A percentile compares a stretch with the other conserved stretches of the same genome.
phyloP scores from a whole-genome alignment of 2,329 filamentous ascomycete species.

The Penicillium sp. region DNA sequence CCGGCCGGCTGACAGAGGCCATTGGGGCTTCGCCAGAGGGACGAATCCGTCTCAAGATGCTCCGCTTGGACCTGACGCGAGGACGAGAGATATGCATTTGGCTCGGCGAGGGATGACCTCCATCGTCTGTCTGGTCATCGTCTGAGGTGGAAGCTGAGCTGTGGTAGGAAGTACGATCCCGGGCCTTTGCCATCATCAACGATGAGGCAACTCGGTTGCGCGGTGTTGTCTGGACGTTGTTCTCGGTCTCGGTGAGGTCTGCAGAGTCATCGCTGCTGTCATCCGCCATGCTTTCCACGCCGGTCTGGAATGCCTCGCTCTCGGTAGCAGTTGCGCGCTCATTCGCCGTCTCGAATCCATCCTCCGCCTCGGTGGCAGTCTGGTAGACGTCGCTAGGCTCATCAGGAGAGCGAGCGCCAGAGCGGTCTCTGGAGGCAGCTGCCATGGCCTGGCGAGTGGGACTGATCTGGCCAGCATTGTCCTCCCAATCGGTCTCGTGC shows the following conservation, averaged over 20 bases:
- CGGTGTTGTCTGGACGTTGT: constrained; percentile 38
- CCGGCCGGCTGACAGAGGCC: constrained; percentile 38
- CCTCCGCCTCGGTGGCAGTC: constrained; percentile 72
- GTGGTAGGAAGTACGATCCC: constrained; percentile 67
- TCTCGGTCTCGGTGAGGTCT: constrained; percentile 83
- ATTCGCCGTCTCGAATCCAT: constrained; percentile 70
- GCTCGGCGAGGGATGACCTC: constrained; percentile 64
- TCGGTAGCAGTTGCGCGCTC: constrained; percentile 74
- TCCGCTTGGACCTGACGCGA: constrained; percentile 68
- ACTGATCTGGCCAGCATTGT: constrained; percentile 63
- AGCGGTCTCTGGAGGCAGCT: constrained; percentile 27
- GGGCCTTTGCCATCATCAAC: constrained; percentile 46
- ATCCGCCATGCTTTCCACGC: constrained; percentile 67
- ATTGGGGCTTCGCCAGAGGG: constrained; percentile 46
- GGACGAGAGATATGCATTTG: constrained; percentile 65
- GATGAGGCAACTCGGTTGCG: constrained; percentile 41
- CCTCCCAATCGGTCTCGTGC: constrained; percentile 88
- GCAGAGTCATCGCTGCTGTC: constrained; percentile 65
- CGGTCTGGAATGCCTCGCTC: constrained; percentile 93
- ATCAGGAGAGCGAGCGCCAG: constrained; percentile 30
- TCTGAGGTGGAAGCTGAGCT: constrained; percentile 87
- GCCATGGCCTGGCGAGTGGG: constrained; percentile 49
- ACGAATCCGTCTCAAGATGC: constrained; percentile 58
- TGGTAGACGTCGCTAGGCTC: constrained; percentile 71
- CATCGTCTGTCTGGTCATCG: constrained; percentile 66